Conservation (phyloP, 306 rosid genomes). For the Vachellia pachyceras region DNA sequence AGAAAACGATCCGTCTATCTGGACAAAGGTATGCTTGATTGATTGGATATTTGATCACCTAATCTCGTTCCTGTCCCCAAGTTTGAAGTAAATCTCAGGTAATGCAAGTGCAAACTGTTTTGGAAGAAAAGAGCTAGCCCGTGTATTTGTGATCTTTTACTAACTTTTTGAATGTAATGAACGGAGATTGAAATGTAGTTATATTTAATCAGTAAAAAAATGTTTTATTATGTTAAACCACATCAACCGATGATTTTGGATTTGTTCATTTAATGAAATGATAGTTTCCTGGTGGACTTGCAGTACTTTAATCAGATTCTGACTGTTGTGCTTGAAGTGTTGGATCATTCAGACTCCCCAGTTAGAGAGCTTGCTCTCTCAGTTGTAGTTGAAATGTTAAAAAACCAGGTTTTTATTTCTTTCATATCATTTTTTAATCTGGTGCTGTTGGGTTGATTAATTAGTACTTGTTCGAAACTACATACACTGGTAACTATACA, state of each 20-base stretch:
- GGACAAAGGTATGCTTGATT: conserved; percentile 74
- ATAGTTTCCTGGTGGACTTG: conserved; percentile 49
- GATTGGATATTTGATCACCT: conserved; percentile 26
- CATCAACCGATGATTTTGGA: conserved; percentile 18
- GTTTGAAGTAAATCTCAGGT: conserved; percentile 7
- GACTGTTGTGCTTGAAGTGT: conserved; percentile 87
- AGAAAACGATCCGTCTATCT: conserved; percentile 73
- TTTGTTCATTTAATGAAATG: conserved; percentile 32
- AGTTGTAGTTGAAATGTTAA: conserved; percentile 85
- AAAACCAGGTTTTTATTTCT: conserved; percentile 73
- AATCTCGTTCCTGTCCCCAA: conserved; percentile 17
- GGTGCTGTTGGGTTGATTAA: conserved; percentile 12
- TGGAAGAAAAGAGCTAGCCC: conserved; percentile 27
- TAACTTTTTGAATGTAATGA: no score
- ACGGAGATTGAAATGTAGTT: not conserved
- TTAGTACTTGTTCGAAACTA: no score
- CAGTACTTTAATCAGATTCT: conserved; percentile 99
- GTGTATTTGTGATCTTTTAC: conserved; percentile 16
- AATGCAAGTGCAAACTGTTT: not conserved
- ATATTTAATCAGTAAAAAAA: conserved; percentile 28
- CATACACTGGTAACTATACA: no score
- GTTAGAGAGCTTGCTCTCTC: conserved; percentile 84
- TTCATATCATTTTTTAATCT: conserved; percentile 26
- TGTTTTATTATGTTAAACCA: conserved; percentile 7
- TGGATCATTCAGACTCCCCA: conserved; percentile 86